Conservation (phyloP, 805 yeast species). For the Crinitomyces ghanaensis region DNA sequence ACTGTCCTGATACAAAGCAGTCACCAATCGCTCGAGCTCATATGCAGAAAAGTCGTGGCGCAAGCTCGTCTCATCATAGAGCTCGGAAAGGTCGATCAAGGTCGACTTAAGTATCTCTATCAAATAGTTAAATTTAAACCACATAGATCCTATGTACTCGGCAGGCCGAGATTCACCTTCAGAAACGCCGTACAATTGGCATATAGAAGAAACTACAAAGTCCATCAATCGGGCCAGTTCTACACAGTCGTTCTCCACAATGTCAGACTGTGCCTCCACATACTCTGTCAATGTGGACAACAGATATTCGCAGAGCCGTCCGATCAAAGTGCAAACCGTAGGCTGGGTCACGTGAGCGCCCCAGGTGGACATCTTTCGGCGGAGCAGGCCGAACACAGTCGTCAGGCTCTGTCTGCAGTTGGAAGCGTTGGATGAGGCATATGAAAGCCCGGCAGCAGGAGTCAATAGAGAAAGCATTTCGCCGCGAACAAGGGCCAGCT, state of each 20-base stretch:
- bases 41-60: conserved; percentile 23
- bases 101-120: conserved; percentile 23
- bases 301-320: too few species aligned
- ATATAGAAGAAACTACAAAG: conserved; percentile 11
- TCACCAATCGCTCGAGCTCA: conserved; percentile 23
- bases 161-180: conserved; percentile 13
- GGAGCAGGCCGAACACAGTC: too few species aligned
- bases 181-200: conserved; percentile 9
- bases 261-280: conserved; percentile 19
- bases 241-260: conserved; percentile 21
- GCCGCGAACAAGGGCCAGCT: too few species aligned
- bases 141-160: conserved; percentile 24
- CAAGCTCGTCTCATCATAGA: conserved; percentile 20
- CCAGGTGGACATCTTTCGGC: too few species aligned
- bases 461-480: too few species aligned
- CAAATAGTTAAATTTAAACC: conserved; percentile 28
- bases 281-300: conserved; percentile 13
- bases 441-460: too few species aligned
- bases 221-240: conserved; percentile 15
- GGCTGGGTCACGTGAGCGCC: too few species aligned
- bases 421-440: too few species aligned
- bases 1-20: conserved; percentile 27
- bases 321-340: too few species aligned
- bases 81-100: conserved; percentile 21
- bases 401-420: too few species aligned